Percentiles rank a stretch among this genome's conserved stretches.
phyloP scores from a whole-genome alignment of 768 basidiomycete species.

The Tricholoma flavovirens region DNA sequence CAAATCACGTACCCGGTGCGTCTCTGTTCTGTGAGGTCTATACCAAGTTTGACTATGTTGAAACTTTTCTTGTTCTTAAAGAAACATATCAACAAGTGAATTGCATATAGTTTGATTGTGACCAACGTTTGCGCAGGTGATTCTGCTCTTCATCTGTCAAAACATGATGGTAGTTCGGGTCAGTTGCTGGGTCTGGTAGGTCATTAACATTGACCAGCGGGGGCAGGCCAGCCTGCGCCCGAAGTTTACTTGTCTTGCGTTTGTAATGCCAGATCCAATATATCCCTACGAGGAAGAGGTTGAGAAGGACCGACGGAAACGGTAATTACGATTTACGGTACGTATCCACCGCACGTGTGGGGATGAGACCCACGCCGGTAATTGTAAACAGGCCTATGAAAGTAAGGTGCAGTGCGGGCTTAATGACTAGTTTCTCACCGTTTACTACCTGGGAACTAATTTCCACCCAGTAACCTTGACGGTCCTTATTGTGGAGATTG shows the following conservation, averaged over 20 bases:
- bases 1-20: conserved; percentile 52
- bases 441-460: conserved; percentile 71
- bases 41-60: conserved; percentile 80
- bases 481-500: conserved; percentile 60
- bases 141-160: conserved; percentile 59
- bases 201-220: conserved; percentile 71
- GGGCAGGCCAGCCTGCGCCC: conserved; percentile 60
- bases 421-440: conserved; percentile 34
- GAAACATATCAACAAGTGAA: conserved; percentile 1
- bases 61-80: conserved; percentile 62
- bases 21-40: conserved; percentile 76
- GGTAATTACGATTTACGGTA: conserved; percentile 44
- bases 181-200: conserved; percentile 71
- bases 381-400: conserved; percentile 65
- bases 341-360: conserved; percentile 68
- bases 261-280: conserved; percentile 72
- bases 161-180: conserved; percentile 67
- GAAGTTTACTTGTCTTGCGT: conserved; percentile 48
- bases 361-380: conserved; percentile 76
- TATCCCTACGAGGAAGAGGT: conserved; percentile 43
- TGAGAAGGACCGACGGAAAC: not conserved
- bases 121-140: conserved; percentile 60
- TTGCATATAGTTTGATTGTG: not conserved
- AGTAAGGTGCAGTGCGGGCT: not conserved
- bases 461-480: conserved; percentile 80